Conservation (phyloP, 2,329 filamentous ascomycete species). For the Venturia asperata region DNA sequence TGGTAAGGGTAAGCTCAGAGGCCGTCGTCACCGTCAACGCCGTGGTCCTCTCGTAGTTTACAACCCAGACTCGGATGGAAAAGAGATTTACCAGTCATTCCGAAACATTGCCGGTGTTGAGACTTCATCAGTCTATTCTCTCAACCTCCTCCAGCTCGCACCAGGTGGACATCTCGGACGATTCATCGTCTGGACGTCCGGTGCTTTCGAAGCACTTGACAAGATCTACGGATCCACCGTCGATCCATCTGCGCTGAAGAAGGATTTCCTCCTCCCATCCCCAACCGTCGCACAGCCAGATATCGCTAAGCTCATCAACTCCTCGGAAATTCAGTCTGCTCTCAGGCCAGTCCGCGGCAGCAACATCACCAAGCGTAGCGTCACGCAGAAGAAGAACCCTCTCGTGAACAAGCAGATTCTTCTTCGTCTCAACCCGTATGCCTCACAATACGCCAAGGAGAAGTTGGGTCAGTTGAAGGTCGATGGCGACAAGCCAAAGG, state of each 20-base stretch:
- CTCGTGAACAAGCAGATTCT: constrained; percentile 98
- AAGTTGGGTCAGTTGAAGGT: constrained; percentile 68
- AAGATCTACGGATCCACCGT: constrained; percentile 94
- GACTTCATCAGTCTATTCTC: constrained; percentile 84
- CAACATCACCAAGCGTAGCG: constrained; percentile 78
- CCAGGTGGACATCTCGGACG: constrained; percentile 97
- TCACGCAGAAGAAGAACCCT: constrained; percentile 99
- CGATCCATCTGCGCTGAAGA: constrained; percentile 85
- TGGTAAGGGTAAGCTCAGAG: constrained; percentile 97
- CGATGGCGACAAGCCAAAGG: constrained; percentile 54
- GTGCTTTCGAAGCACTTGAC: constrained; percentile 94
- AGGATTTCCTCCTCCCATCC: constrained; percentile 94
- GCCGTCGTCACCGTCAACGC: constrained; percentile 93
- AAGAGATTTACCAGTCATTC: constrained; percentile 88
- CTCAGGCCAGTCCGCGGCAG: constrained; percentile 86
- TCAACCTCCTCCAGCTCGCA: constrained; percentile 98
- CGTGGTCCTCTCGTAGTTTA: constrained; percentile 97
- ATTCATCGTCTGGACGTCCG: constrained; percentile 98
- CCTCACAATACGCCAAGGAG: constrained; percentile 79
- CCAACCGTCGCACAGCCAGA: constrained; percentile 92
- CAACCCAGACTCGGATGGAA: constrained; percentile 90
- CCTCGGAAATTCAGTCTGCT: constrained; percentile 93
- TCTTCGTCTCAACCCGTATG: constrained; percentile 98
- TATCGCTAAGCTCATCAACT: constrained; percentile 97
- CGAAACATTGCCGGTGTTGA: constrained; percentile 99